These are phyloP conservation scores for Suaeda aralocaspica DNA, from an alignment of 148 eudicot genomes.

Conservation along the genomic window DNA sequence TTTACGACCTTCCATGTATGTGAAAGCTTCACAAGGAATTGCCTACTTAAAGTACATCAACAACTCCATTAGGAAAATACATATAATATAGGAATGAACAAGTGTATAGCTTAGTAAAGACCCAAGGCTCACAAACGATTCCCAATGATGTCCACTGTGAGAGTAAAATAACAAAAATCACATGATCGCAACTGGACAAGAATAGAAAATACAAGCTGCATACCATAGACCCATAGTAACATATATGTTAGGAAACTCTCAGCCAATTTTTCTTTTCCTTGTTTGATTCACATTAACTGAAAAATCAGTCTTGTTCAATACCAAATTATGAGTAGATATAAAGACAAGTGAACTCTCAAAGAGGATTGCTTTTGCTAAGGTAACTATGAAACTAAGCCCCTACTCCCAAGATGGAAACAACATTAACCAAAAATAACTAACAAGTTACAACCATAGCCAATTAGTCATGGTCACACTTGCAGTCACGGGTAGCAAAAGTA, in stretches of 20 bases:
- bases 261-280: not conserved
- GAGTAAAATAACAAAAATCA: slow-evolving; percentile 1
- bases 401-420: not conserved
- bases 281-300: too few relatives aligned
- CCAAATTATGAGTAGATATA: not conserved
- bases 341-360: not conserved
- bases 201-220: slow-evolving; percentile 2
- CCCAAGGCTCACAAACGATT: not conserved
- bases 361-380: not conserved
- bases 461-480: not conserved
- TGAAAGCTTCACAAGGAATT: slow-evolving; percentile 73
- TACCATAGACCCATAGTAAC: not conserved
- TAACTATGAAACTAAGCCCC: not conserved
- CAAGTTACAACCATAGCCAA: not conserved
- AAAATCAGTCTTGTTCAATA: not conserved
- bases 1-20: slow-evolving; percentile 62
- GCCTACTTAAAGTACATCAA: slow-evolving; percentile 43
- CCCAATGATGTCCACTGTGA: not conserved
- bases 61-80: not conserved
- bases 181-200: not conserved
- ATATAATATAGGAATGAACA: slow-evolving; percentile 7
- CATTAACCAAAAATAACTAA: not conserved
- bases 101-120: slow-evolving; percentile 10
- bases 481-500: not conserved
- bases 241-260: not conserved